These are phyloP conservation scores for Lipomyces starkeyi DNA, from an alignment of 805 yeast species.

Conservation along the genomic window DNA sequence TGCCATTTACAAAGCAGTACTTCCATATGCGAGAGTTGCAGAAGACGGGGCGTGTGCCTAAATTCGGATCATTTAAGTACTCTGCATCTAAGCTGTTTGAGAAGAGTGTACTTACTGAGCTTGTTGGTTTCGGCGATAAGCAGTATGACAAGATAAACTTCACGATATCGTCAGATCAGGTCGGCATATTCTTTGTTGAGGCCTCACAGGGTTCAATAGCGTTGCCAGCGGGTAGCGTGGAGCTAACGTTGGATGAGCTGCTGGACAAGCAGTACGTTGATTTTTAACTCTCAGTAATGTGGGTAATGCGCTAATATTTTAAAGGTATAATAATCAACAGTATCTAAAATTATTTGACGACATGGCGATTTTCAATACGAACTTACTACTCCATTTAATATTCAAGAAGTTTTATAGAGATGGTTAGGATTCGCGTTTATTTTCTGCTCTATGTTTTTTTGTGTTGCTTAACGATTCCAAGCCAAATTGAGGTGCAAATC, in stretches of 20 bases:
- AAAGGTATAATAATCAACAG: constrained; percentile 56
- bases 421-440: constrained; percentile 14
- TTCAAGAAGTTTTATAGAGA: constrained; percentile 62
- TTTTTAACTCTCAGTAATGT: neutral
- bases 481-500: neutral
- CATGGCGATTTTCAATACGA: constrained; percentile 70
- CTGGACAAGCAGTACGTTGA: constrained; percentile 66
- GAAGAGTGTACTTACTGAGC: constrained; percentile 66
- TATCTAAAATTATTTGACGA: constrained; percentile 66
- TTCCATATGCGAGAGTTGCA: constrained; percentile 75
- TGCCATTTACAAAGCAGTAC: constrained; percentile 73
- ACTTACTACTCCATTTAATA: constrained; percentile 68
- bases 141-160: constrained; percentile 72
- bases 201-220: constrained; percentile 68
- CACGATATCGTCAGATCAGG: constrained; percentile 74
- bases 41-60: constrained; percentile 62
- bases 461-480: neutral
- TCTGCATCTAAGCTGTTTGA: constrained; percentile 77
- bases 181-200: constrained; percentile 75
- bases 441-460: neutral
- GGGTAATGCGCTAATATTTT: neutral
- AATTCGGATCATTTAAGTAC: constrained; percentile 79
- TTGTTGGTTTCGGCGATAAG: constrained; percentile 56
- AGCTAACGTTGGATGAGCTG: constrained; percentile 72
- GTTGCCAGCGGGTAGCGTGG: constrained; percentile 59